Percentiles rank a stretch among this genome's conserved stretches.
These are phyloP conservation scores for Brassica nigra DNA, from an alignment of 345 rosid genomes.

Conservation along the genomic window DNA sequence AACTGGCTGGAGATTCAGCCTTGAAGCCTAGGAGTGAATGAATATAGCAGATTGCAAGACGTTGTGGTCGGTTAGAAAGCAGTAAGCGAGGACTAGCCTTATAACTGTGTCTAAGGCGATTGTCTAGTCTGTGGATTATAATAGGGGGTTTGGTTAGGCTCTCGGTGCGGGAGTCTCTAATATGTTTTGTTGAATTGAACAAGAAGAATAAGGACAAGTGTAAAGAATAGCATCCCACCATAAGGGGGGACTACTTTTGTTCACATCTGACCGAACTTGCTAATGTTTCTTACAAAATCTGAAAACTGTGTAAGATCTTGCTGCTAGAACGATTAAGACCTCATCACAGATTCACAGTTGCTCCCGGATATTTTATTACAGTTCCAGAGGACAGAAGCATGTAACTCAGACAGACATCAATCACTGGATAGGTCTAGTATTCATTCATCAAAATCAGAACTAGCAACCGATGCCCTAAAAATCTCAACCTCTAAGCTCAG, in stretches of 20 bases:
- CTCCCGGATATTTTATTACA: background rate
- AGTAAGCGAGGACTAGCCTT: background rate
- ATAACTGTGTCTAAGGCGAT: background rate
- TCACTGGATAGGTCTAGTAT: background rate
- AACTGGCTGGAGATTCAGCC: background rate
- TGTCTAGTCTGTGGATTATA: background rate
- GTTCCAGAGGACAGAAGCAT: background rate
- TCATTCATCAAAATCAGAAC: background rate
- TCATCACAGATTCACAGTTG: constrained; percentile 8
- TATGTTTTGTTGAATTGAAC: background rate
- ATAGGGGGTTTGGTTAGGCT: background rate
- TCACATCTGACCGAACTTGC: background rate
- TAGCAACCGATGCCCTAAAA: constrained; percentile 3
- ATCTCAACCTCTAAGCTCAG: constrained; percentile 17
- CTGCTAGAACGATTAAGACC: constrained; percentile 2
- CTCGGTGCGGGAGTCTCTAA: background rate
- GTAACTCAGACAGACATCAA: background rate
- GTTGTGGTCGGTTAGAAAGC: background rate
- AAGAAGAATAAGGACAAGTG: background rate
- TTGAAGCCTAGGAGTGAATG: background rate
- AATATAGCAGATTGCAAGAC: background rate
- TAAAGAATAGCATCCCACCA: background rate
- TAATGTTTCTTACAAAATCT: background rate
- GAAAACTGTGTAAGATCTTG: background rate
- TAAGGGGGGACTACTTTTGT: background rate